Evolutionary conservation across 306 rosid species (phyloP).

Genomic region (Citrullus colocynthis): DNA sequence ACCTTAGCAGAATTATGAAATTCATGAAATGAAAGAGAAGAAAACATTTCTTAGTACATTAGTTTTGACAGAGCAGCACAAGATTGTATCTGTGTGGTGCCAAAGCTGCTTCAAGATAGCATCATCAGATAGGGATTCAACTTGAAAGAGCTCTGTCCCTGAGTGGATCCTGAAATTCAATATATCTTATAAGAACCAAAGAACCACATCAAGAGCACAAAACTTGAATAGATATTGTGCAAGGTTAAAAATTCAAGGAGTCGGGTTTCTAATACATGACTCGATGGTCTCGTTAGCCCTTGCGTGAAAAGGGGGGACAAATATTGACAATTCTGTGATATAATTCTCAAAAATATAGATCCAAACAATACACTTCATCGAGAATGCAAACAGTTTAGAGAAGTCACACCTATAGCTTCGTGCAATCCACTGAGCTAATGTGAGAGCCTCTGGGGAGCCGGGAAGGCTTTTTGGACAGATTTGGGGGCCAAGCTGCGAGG

Average conservation of each 20-base stretch:
- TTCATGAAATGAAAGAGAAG: background rate
- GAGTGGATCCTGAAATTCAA: constrained; percentile 50
- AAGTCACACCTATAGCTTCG: constrained; percentile 62
- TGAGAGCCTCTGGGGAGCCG: constrained; percentile 80
- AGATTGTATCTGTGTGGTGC: constrained; percentile 78
- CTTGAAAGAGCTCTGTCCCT: constrained; percentile 52
- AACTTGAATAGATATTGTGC: constrained; percentile 47
- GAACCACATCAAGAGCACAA: constrained; percentile 26
- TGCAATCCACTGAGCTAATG: constrained; percentile 67
- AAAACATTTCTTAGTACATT: constrained; percentile 26
- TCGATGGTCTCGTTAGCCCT: background rate
- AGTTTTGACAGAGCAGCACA: constrained; percentile 86
- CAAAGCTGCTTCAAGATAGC: constrained; percentile 82
- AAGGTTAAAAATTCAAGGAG: background rate
- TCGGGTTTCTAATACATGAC: background rate
- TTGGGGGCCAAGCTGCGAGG: constrained; percentile 50
- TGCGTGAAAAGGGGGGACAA: background rate
- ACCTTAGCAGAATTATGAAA: background rate
- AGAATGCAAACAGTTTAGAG: background rate
- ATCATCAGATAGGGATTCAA: constrained; percentile 45
- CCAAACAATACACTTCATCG: background rate
- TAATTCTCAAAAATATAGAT: background rate
- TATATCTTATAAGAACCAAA: constrained; percentile 15
- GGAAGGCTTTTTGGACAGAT: constrained; percentile 62
- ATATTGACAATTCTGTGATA: background rate